A percentile compares a stretch with the other conserved stretches of the same genome.
Evolutionary conservation across 2,329 filamentous ascomycete genomes (phyloP).

Genomic region (Davidsoniella eucalypti): DNA sequence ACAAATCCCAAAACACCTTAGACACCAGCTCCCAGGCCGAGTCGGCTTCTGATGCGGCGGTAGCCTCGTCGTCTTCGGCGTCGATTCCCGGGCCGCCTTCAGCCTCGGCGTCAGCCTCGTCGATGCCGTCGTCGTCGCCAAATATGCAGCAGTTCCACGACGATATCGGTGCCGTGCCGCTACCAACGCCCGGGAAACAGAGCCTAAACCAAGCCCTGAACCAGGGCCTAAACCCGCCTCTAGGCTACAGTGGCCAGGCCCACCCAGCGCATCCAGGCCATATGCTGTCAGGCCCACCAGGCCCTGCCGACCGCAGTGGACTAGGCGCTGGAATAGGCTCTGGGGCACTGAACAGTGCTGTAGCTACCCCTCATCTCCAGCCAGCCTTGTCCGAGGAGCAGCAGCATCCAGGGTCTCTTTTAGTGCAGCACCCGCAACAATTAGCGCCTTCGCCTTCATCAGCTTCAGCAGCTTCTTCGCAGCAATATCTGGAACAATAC

Average conservation of each 20-base stretch:
- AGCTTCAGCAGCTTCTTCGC: conserved; percentile 16
- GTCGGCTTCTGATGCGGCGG: background rate
- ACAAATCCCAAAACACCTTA: conserved; percentile 9
- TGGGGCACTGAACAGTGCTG: too few relatives aligned
- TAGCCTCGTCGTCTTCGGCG: too few relatives aligned
- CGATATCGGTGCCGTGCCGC: background rate
- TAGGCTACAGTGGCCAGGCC: background rate
- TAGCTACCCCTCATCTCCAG: too few relatives aligned
- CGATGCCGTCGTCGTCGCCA: background rate
- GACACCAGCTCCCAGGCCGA: background rate
- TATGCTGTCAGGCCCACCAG: too few relatives aligned
- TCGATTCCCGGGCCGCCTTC: too few relatives aligned
- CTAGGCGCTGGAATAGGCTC: too few relatives aligned
- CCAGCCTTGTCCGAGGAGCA: conserved; percentile 11
- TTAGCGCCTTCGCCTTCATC: background rate
- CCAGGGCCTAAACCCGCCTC: too few relatives aligned
- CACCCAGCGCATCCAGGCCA: background rate
- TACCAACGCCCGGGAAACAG: too few relatives aligned
- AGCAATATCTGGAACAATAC: conserved; percentile 16
- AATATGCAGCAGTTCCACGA: background rate
- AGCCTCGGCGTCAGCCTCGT: background rate
- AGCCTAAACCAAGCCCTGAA: too few relatives aligned
- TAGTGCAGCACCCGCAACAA: conserved; percentile 1
- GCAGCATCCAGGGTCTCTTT: conserved; percentile 15
- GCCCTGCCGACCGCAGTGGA: too few relatives aligned